phyloP scores from a whole-genome alignment of 768 basidiomycete genomes.

The Dioszegia aurantiaca region DNA sequence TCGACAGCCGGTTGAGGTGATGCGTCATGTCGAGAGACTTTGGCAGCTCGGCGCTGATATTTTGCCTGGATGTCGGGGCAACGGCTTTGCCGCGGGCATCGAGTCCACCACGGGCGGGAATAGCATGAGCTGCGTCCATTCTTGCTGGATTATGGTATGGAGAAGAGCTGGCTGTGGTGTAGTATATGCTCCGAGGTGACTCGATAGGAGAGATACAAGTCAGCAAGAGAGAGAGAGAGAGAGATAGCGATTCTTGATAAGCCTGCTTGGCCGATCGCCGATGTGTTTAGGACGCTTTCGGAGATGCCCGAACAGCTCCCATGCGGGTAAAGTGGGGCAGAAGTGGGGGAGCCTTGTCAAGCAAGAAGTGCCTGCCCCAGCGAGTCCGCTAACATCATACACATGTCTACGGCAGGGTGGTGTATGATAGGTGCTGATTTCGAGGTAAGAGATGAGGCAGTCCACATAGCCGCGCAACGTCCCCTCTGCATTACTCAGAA shows the following conservation, averaged over 20 bases:
- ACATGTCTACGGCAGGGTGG: too few relatives aligned
- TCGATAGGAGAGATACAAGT: not conserved
- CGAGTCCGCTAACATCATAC: too few relatives aligned
- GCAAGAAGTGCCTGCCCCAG: too few relatives aligned
- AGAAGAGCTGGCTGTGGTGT: too few relatives aligned
- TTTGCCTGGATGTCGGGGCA: not conserved
- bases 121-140: constrained; percentile 19
- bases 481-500: not conserved
- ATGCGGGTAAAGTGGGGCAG: too few relatives aligned
- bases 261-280: not conserved
- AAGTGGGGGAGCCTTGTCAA: not conserved
- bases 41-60: constrained; percentile 28
- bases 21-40: constrained; percentile 66
- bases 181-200: not conserved
- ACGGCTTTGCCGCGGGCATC: constrained; percentile 12
- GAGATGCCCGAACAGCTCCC: too few relatives aligned
- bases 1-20: constrained; percentile 64
- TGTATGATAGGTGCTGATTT: too few relatives aligned
- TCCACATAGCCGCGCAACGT: too few relatives aligned
- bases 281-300: too few relatives aligned
- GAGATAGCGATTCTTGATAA: constrained; percentile 1
- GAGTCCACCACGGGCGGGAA: constrained; percentile 7
- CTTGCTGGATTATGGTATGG: not conserved
- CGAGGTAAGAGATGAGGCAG: too few relatives aligned
- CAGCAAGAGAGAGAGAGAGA: not conserved